phyloP scores from a whole-genome alignment of 805 yeast species.

The Candida incommunis region DNA sequence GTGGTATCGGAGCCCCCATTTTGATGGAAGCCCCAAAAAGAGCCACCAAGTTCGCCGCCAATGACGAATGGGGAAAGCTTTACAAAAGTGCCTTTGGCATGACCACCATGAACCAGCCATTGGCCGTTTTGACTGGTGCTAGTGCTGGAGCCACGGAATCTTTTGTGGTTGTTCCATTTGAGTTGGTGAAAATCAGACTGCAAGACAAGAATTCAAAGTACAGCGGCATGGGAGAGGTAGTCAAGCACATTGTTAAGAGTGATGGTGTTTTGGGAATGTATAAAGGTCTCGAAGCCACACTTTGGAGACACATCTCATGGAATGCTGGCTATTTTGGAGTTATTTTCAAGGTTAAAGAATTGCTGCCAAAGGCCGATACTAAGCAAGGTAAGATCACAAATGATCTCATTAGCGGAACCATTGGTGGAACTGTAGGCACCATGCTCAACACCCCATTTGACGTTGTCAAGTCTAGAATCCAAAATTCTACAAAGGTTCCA shows the following conservation, averaged over 20 bases:
- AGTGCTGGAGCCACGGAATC: slow-evolving; percentile 97
- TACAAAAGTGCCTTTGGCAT: slow-evolving; percentile 63
- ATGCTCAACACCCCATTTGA: slow-evolving; percentile 91
- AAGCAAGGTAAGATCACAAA: slow-evolving; percentile 65
- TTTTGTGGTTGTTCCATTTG: slow-evolving; percentile 95
- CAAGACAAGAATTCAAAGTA: slow-evolving; percentile 79
- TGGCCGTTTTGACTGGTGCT: slow-evolving; percentile 89
- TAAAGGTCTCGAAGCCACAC: slow-evolving; percentile 90
- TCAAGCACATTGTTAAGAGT: slow-evolving; percentile 49
- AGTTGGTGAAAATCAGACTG: slow-evolving; percentile 83
- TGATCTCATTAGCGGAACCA: slow-evolving; percentile 82
- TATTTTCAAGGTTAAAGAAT: slow-evolving; percentile 68
- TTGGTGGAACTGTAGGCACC: slow-evolving; percentile 98
- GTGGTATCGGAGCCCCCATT: slow-evolving; percentile 93
- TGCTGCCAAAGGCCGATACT: slow-evolving; percentile 66
- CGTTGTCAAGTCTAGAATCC: slow-evolving; percentile 90
- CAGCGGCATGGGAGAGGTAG: slow-evolving; percentile 74
- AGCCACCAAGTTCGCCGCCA: slow-evolving; percentile 96
- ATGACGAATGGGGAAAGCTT: slow-evolving; percentile 88
- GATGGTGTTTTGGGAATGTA: slow-evolving; percentile 79
- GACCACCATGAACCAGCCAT: slow-evolving; percentile 55
- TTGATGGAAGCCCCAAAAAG: slow-evolving; percentile 99
- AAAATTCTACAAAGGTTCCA: slow-evolving; percentile 46
- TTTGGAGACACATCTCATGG: slow-evolving; percentile 96
- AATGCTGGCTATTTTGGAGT: slow-evolving; percentile 97